phyloP scores from a whole-genome alignment of 495 filamentous ascomycete genomes.

The Penicillium mononematosum region DNA sequence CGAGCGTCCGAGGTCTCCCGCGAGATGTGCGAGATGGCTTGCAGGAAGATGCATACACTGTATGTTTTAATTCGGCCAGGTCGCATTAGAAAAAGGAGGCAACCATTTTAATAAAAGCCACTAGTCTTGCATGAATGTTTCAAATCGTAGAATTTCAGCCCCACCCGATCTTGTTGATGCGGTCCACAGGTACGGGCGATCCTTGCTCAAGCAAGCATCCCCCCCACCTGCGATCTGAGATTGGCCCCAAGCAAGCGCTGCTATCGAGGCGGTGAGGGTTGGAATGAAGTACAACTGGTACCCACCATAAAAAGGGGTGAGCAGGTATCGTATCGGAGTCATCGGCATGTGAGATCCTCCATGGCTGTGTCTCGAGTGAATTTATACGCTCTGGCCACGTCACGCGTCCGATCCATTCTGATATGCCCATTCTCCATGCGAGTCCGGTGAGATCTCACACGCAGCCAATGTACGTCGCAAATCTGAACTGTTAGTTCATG shows the following conservation, averaged over 20 bases:
- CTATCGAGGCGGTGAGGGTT: conserved; percentile 21
- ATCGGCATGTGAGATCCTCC: not conserved
- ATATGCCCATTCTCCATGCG: not conserved
- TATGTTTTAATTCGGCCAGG: not conserved
- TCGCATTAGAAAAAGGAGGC: not conserved
- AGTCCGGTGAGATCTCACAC: not conserved
- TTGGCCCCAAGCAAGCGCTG: conserved; percentile 8
- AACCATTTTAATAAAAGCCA: not conserved
- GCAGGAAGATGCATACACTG: not conserved
- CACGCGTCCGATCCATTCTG: not conserved
- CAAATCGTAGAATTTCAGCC: conserved; percentile 8
- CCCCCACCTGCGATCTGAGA: conserved; percentile 17
- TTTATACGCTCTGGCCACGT: not conserved
- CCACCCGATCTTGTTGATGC: conserved; percentile 17
- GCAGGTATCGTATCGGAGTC: not conserved
- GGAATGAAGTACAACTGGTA: not conserved
- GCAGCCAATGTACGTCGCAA: not conserved
- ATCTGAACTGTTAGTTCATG: not conserved
- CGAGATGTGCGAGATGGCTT: conserved; percentile 3
- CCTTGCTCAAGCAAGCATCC: conserved; percentile 13
- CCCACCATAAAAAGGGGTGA: not conserved
- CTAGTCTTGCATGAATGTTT: conserved; percentile 4
- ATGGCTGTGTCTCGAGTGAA: not conserved
- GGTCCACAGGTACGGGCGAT: conserved; percentile 7
- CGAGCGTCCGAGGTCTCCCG: conserved; percentile 8